Evolutionary conservation across 208 protist genomes (phyloP), one percentile per base, ranked within the genome.

Genomic region (Wallacemonas rigidus): DNA sequence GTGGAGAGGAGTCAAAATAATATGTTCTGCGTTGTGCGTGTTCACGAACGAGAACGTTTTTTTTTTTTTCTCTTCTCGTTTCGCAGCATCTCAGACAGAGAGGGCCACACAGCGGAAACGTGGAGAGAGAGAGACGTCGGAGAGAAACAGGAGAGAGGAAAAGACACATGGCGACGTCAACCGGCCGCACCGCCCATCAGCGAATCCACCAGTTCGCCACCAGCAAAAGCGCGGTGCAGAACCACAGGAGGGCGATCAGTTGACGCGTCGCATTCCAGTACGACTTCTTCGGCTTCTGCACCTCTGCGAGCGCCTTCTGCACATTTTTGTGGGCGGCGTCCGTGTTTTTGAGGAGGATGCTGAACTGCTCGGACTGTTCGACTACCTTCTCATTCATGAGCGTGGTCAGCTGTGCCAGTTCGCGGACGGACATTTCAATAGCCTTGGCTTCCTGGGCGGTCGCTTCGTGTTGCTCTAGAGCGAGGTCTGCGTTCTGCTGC

Each of bases 341-440:
- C 14, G 90, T 93, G 72, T 97, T 95, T 38, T 83, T 81, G 17
- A 94, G 38, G 36, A 95, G 62, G 55, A 94, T 79, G 11, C 81
- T 83, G 40, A 97, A 90, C 68, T 95, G 86, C 78, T 95, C 92
- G n/a, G 77, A 86, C 73, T 97, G 92, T 75, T 90, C 77, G 67
- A 93, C 53, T 7, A 95, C 85, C 68, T 87, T 76, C 61, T 94
- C 89, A 69, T 87, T 97, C 80, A 94, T 89, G 12, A 97, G 74
- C 2, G 86, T 88, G 7, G 89, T 97, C 41, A 97, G 78, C 75
- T 95, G 88, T n/a, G 92, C 94, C 2, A 97, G 77, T 44, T 97
- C 92, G 26, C 87, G 79, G 17, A 97, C 85, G 2, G 87, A 89
- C 1, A 75, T 79, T 75, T 95, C 92, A 8, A 97, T 79, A 2